phyloP scores from a whole-genome alignment of 2,329 filamentous ascomycete species.

The Fusarium tjaetaba region DNA sequence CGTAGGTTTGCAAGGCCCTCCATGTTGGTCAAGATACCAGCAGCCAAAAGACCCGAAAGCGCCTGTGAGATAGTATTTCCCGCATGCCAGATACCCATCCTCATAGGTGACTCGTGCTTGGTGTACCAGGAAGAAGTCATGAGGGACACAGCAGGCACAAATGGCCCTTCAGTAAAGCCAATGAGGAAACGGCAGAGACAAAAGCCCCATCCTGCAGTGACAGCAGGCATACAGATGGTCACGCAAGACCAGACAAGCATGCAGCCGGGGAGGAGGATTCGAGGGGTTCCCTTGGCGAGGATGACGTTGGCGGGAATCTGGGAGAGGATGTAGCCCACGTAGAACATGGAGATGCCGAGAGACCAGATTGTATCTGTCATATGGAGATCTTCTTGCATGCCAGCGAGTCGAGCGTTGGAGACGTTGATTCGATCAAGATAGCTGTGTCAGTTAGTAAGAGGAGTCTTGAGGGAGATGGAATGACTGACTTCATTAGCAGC shows the following conservation, averaged over 20 bases:
- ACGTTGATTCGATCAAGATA: conserved; percentile 64
- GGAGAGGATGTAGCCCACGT: conserved; percentile 58
- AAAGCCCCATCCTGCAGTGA: conserved; percentile 45
- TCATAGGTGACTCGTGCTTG: conserved; percentile 53
- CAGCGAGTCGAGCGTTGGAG: conserved; percentile 53
- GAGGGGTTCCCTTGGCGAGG: conserved; percentile 52
- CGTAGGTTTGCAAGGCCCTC: conserved; percentile 47
- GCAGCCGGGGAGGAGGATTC: conserved; percentile 50
- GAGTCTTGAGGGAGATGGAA: rapidly evolving
- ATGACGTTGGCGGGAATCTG: conserved; percentile 59
- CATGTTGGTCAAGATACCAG: conserved; percentile 57
- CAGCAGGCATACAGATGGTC: conserved; percentile 56
- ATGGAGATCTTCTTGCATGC: conserved; percentile 49
- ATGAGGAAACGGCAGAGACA: conserved; percentile 48
- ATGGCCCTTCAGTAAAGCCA: conserved; percentile 49
- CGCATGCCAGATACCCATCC: conserved; percentile 58
- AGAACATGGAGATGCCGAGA: conserved; percentile 54
- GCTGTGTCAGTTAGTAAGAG: conserved; percentile 41
- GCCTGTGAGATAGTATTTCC: conserved; percentile 57
- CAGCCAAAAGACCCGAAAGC: conserved; percentile 55
- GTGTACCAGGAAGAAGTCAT: conserved; percentile 60
- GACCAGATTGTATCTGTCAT: conserved; percentile 51
- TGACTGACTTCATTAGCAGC: conserved; percentile 44
- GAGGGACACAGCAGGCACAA: conserved; percentile 57
- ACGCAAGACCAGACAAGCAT: conserved; percentile 56